phyloP scores from a whole-genome alignment of 1,284 basidiomycete genomes.

The Ustilago hordei region DNA sequence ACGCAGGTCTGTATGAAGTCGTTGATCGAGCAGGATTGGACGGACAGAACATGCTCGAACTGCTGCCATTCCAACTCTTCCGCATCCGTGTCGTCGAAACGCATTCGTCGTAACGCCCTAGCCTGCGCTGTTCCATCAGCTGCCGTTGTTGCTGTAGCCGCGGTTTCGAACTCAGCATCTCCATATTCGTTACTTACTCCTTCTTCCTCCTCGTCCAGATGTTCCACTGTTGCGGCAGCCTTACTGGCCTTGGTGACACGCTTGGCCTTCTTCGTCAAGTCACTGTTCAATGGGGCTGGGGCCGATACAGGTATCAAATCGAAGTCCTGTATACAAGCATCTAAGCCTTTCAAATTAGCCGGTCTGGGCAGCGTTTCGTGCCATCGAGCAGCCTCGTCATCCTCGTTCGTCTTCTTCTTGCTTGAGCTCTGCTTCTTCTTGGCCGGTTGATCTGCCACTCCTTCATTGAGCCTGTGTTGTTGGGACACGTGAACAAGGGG shows the following conservation, averaged over 20 bases:
- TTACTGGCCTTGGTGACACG: slow-evolving; percentile 27
- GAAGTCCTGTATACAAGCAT: slow-evolving; percentile 45
- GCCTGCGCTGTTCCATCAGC: not conserved
- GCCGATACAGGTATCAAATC: slow-evolving; percentile 14
- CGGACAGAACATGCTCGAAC: slow-evolving; percentile 14
- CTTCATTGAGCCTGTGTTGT: slow-evolving; percentile 29
- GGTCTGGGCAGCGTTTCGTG: slow-evolving; percentile 28
- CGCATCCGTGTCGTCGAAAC: slow-evolving; percentile 32
- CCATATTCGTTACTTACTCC: slow-evolving; percentile 7
- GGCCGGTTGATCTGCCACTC: slow-evolving; percentile 28
- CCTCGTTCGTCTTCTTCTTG: slow-evolving; percentile 16
- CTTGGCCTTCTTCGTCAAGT: slow-evolving; percentile 37
- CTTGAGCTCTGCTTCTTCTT: slow-evolving; percentile 25
- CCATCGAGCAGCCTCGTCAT: slow-evolving; percentile 21
- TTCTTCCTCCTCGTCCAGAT: slow-evolving; percentile 17
- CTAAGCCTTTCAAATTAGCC: slow-evolving; percentile 42
- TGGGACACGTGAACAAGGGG: slow-evolving; percentile 16
- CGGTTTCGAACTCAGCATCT: not conserved
- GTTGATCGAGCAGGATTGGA: slow-evolving; percentile 12
- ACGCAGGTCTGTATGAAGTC: slow-evolving; percentile 39
- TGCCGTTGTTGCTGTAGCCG: not conserved
- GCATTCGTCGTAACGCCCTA: slow-evolving; percentile 18
- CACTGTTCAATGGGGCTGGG: slow-evolving; percentile 18
- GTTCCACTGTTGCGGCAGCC: slow-evolving; percentile 5
- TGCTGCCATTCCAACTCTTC: slow-evolving; percentile 44